These are phyloP conservation scores for Ceratobasidium sp. DNA, from an alignment of 1,284 basidiomycete genomes.

Conservation along the genomic window DNA sequence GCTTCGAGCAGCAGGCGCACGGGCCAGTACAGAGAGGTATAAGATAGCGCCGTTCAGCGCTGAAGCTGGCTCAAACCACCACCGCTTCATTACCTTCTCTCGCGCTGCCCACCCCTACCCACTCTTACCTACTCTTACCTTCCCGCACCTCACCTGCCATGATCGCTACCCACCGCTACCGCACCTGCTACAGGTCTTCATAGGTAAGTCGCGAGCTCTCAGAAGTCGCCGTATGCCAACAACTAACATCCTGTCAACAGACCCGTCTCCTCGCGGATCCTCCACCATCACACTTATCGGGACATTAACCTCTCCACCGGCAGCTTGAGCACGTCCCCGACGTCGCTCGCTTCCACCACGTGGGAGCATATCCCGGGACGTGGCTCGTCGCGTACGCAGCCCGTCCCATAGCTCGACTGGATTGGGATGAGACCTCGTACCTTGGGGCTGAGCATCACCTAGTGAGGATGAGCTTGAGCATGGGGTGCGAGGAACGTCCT, in stretches of 20 bases:
- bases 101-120: not conserved
- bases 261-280: no score
- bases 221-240: no score
- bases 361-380: conserved; percentile 12
- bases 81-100: no score
- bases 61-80: not conserved
- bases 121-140: not conserved
- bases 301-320: conserved; percentile 17
- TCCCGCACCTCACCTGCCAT: no score
- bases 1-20: conserved; percentile 1
- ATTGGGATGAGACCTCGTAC: conserved; percentile 11
- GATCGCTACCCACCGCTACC: not conserved
- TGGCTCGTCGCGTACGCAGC: not conserved
- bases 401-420: not conserved
- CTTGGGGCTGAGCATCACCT: conserved; percentile 19
- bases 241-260: no score
- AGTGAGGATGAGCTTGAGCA: conserved; percentile 1
- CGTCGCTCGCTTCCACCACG: not conserved
- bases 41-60: not conserved
- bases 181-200: not conserved
- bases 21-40: not conserved
- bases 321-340: not conserved
- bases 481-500: conserved; percentile 8
- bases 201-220: no score
- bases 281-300: not conserved